A percentile compares a stretch with the other conserved stretches of the same genome.
These are phyloP conservation scores for Fusarium camptoceras DNA, from an alignment of 2,329 filamentous ascomycete species.

Conservation along the genomic window DNA sequence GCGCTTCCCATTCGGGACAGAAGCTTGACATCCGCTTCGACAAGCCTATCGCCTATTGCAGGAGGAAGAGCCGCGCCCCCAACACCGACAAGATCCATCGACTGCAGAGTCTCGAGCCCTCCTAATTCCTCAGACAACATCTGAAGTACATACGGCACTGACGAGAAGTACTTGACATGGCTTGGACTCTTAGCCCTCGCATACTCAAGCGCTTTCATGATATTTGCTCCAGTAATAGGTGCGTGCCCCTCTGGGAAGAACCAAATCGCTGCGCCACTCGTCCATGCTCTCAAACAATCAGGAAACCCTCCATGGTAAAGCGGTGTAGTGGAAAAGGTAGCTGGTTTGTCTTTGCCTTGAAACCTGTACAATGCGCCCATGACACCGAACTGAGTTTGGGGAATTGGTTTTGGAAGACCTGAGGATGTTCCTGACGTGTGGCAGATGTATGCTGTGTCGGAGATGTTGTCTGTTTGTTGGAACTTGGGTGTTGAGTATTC, in stretches of 20 bases:
- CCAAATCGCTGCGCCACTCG: constrained; percentile 69
- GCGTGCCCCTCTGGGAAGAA: constrained; percentile 68
- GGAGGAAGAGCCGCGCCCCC: constrained; percentile 69
- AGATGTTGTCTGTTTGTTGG: neutral
- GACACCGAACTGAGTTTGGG: constrained; percentile 66
- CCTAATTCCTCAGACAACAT: constrained; percentile 59
- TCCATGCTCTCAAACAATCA: constrained; percentile 72
- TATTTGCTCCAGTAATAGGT: constrained; percentile 67
- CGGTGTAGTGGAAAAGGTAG: constrained; percentile 74
- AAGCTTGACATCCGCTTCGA: constrained; percentile 63
- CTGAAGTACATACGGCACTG: constrained; percentile 69
- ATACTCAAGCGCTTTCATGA: constrained; percentile 59
- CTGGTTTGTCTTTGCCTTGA: constrained; percentile 48
- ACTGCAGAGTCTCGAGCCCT: constrained; percentile 57
- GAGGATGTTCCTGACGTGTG: constrained; percentile 75
- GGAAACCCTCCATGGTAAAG: constrained; percentile 74
- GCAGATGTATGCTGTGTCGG: constrained; percentile 66
- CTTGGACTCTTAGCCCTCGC: constrained; percentile 46
- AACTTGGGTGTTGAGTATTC: neutral
- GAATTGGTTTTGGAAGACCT: constrained; percentile 71
- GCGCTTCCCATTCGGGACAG: constrained; percentile 73
- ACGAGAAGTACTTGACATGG: constrained; percentile 68
- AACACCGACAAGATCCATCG: constrained; percentile 72
- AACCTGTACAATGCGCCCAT: constrained; percentile 66
- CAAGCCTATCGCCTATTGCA: constrained; percentile 65